Evolutionary conservation across 305 asterid genomes (phyloP).

Genomic region (Monarda citriodora): DNA sequence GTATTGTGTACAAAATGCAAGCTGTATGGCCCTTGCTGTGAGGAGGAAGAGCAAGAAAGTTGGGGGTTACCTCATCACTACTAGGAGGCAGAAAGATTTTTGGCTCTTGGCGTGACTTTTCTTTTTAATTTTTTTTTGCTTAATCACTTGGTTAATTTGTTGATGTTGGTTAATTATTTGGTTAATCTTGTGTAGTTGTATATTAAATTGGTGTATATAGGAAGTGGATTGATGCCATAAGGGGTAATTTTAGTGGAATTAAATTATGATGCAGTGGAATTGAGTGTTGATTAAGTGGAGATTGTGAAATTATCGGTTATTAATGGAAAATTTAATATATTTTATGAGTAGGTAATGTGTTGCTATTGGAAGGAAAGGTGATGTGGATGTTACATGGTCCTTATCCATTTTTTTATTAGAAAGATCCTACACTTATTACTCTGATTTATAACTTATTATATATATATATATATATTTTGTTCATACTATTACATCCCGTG

Average conservation of each 20-base stretch:
- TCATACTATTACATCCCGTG: too few relatives aligned
- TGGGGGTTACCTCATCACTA: constrained; percentile 82
- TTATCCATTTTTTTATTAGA: too few relatives aligned
- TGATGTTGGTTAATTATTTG: background rate
- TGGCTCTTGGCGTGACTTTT: constrained; percentile 76
- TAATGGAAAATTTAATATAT: too few relatives aligned
- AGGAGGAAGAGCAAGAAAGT: constrained; percentile 74
- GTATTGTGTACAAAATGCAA: constrained; percentile 84
- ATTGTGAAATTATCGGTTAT: too few relatives aligned
- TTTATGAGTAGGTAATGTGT: too few relatives aligned
- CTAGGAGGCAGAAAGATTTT: constrained; percentile 70
- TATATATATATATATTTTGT: too few relatives aligned
- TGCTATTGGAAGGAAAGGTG: too few relatives aligned
- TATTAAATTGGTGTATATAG: background rate
- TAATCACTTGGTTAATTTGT: background rate
- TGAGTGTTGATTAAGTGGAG: too few relatives aligned
- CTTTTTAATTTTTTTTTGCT: background rate
- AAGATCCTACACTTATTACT: too few relatives aligned
- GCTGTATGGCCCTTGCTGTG: constrained; percentile 86
- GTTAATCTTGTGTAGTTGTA: constrained; percentile 10
- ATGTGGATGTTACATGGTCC: too few relatives aligned
- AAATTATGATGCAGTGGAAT: background rate
- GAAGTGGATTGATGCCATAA: too few relatives aligned
- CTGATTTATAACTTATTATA: too few relatives aligned
- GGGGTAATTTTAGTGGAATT: background rate